Percentiles rank a stretch among this genome's conserved stretches.
Evolutionary conservation across 805 yeast genomes (phyloP).

Genomic region (Kodamaea laetipori): DNA sequence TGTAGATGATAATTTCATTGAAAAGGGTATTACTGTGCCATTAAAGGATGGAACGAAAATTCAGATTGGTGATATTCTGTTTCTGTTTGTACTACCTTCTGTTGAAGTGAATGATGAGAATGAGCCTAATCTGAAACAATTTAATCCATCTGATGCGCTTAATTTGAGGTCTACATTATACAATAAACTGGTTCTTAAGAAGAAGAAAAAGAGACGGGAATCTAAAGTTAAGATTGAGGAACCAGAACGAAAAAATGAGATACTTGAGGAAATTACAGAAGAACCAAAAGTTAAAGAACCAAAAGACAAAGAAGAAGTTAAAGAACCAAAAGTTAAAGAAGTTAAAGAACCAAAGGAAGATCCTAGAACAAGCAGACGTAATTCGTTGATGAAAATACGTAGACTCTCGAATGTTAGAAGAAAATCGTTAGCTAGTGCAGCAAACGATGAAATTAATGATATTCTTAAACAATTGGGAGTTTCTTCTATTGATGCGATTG

Average conservation of each 20-base stretch:
- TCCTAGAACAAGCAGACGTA: slow-evolving; percentile 14
- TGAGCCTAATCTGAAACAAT: slow-evolving; percentile 27
- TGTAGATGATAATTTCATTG: slow-evolving; percentile 88
- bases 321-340: neutral
- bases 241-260: neutral
- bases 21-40: slow-evolving; percentile 89
- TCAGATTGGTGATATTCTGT: slow-evolving; percentile 91
- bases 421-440: slow-evolving; percentile 40
- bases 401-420: slow-evolving; percentile 40
- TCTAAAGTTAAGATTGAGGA: slow-evolving; percentile 10
- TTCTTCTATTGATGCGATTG: slow-evolving; percentile 30
- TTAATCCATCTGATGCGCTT: slow-evolving; percentile 65
- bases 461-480: slow-evolving; percentile 41
- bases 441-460: slow-evolving; percentile 42
- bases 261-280: slow-evolving; percentile 1
- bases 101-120: slow-evolving; percentile 43
- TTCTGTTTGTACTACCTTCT: slow-evolving; percentile 82
- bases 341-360: too few species aligned
- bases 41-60: slow-evolving; percentile 77
- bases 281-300: neutral
- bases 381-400: slow-evolving; percentile 24
- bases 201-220: slow-evolving; percentile 5
- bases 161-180: slow-evolving; percentile 55
- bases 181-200: slow-evolving; percentile 20
- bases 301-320: neutral